Conservation (phyloP, 140 eudicot species). For the Oenanthe javanica region DNA sequence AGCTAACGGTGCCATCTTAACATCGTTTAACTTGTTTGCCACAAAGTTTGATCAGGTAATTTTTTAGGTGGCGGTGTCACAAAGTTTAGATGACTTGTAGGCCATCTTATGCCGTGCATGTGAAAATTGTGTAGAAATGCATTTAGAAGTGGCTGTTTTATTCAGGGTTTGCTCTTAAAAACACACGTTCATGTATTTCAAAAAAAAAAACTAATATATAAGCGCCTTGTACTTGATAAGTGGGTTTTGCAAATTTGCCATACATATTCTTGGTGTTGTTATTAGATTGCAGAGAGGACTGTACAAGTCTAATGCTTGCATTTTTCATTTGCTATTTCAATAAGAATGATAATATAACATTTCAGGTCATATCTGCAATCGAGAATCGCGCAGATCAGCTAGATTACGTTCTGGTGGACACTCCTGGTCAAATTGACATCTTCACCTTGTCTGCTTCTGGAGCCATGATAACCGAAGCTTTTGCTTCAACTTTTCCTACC, state of each 20-base stretch:
- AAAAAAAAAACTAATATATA: not conserved
- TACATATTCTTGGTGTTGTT: not conserved
- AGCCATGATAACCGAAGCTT: slow-evolving; percentile 86
- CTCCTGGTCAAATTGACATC: slow-evolving; percentile 97
- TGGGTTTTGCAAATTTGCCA: not conserved
- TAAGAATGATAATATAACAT: slow-evolving; percentile 7
- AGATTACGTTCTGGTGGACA: slow-evolving; percentile 94
- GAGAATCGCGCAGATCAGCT: slow-evolving; percentile 90
- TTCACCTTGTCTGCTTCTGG: slow-evolving; percentile 99
- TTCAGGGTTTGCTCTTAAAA: not conserved
- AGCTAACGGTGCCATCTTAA: slow-evolving; percentile 87
- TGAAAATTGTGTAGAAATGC: no score
- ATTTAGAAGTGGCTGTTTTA: not conserved
- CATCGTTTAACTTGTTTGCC: slow-evolving; percentile 82
- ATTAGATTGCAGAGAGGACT: not conserved
- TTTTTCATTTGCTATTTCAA: not conserved
- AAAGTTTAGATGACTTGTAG: not conserved
- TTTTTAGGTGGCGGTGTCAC: not conserved
- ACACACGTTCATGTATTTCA: not conserved
- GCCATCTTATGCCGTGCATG: not conserved
- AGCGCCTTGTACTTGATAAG: not conserved
- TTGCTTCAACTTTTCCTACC: slow-evolving; percentile 94
- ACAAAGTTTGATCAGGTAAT: slow-evolving; percentile 95
- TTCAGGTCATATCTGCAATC: slow-evolving; percentile 69
- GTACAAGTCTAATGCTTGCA: not conserved